These are phyloP conservation scores for Simmondsia chinensis DNA, from an alignment of 148 eudicot species.

Conservation along the genomic window DNA sequence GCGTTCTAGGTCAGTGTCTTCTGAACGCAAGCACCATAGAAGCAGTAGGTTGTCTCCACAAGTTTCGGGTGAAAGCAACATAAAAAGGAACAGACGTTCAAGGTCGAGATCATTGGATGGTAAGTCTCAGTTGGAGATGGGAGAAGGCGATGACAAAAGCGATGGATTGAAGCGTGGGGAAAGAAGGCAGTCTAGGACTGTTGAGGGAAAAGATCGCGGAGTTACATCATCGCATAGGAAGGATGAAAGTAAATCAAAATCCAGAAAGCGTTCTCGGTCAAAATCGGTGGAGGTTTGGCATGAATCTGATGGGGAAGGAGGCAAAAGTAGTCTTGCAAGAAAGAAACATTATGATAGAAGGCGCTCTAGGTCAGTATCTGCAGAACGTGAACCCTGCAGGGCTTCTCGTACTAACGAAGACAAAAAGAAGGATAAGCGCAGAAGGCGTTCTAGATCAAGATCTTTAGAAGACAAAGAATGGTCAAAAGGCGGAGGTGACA, in stretches of 20 bases:
- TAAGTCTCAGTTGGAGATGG: conserved; percentile 10
- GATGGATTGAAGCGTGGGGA: conserved; percentile 27
- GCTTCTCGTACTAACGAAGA: conserved; percentile 29
- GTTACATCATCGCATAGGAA: conserved; percentile 11
- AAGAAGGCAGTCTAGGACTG: conserved; percentile 20
- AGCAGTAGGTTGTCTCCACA: conserved; percentile 20
- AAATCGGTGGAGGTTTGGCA: conserved; percentile 30
- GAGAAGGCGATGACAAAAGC: conserved; percentile 17
- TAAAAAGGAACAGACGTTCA: conserved; percentile 16
- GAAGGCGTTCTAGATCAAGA: conserved; percentile 50
- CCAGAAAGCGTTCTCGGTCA: conserved; percentile 47
- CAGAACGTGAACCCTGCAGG: conserved; percentile 32
- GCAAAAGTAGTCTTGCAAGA: conserved; percentile 31
- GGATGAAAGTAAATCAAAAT: conserved; percentile 36
- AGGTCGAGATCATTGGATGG: conserved; percentile 25
- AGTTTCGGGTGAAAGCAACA: conserved; percentile 26
- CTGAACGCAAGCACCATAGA: conserved; percentile 14
- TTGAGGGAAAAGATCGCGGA: conserved; percentile 8
- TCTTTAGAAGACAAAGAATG: conserved; percentile 27
- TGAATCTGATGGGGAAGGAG: conserved; percentile 16
- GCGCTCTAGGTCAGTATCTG: conserved; percentile 55
- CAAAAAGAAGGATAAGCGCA: conserved; percentile 27
- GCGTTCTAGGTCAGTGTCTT: conserved; percentile 29
- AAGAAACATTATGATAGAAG: conserved; percentile 37
- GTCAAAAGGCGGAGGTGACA: conserved; percentile 15